phyloP scores from a whole-genome alignment of 176 grass and related monocot species.

The Elymus sibiricus region DNA sequence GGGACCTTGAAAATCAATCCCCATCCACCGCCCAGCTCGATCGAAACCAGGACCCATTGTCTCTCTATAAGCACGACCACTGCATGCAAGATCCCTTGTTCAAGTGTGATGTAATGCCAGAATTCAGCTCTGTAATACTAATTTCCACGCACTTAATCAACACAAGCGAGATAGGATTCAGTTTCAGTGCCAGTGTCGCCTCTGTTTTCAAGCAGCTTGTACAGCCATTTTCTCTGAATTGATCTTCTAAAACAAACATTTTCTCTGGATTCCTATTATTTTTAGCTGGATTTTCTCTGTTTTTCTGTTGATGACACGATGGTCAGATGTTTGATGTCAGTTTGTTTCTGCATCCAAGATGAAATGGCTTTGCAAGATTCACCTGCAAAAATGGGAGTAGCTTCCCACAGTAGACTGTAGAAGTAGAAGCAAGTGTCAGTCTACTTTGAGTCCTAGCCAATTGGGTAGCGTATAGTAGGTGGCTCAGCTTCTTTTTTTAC shows the following conservation, averaged over 20 bases:
- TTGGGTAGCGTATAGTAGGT: too few relatives aligned
- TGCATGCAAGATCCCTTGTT: not conserved
- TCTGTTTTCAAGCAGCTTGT: not conserved
- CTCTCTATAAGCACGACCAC: not conserved
- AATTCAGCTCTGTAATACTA: not conserved
- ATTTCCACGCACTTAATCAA: not conserved
- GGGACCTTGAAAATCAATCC: constrained; percentile 51
- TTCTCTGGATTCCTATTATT: not conserved
- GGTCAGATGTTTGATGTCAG: not conserved
- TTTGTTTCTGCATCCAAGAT: not conserved
- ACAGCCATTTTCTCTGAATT: not conserved
- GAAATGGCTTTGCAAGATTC: not conserved
- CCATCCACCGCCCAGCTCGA: not conserved
- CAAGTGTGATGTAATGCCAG: not conserved
- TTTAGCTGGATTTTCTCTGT: not conserved
- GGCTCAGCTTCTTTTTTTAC: too few relatives aligned
- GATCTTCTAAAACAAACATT: not conserved
- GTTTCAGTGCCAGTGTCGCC: not conserved
- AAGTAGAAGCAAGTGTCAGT: not conserved
- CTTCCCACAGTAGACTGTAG: not conserved
- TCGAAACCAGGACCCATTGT: not conserved
- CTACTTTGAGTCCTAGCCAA: too few relatives aligned
- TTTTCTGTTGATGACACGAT: not conserved
- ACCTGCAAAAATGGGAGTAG: not conserved
- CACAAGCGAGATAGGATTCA: not conserved